Conservation (phyloP, 805 yeast species). For the Yamadazyma olivae region DNA sequence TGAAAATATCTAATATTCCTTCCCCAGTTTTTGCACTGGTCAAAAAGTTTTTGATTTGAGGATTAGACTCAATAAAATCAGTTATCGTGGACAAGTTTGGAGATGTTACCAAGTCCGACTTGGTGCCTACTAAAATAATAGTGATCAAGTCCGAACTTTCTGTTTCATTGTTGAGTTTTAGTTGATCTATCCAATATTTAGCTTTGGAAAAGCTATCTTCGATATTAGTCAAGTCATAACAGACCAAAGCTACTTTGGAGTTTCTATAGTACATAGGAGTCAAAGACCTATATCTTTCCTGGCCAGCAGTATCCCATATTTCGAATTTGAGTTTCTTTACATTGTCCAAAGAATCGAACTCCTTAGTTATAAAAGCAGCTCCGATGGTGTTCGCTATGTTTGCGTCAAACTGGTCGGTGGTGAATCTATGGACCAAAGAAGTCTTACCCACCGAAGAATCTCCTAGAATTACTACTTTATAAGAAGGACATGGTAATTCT, state of each 20-base stretch:
- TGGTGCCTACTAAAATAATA: conserved; percentile 74
- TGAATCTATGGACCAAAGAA: conserved; percentile 81
- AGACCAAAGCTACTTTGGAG: conserved; percentile 71
- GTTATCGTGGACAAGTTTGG: conserved; percentile 6
- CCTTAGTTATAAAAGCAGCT: conserved; percentile 93
- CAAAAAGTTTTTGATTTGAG: conserved; percentile 20
- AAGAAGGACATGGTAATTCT: conserved; percentile 21
- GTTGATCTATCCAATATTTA: conserved; percentile 86
- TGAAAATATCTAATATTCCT: conserved; percentile 46
- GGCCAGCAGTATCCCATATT: conserved; percentile 89
- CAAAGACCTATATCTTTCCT: conserved; percentile 71
- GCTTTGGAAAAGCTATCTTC: conserved; percentile 60
- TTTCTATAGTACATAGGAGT: conserved; percentile 84
- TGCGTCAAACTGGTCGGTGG: conserved; percentile 65
- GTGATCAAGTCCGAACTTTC: conserved; percentile 21
- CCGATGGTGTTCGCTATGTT: conserved; percentile 92
- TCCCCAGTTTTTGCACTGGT: conserved; percentile 74
- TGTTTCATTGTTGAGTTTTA: conserved; percentile 29
- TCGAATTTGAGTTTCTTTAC: conserved; percentile 52
- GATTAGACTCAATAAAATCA: conserved; percentile 16
- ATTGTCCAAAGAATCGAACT: conserved; percentile 35
- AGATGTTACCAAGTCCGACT: conserved; percentile 55
- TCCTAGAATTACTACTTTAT: conserved; percentile 43
- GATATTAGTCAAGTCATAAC: conserved; percentile 69
- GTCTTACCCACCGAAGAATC: conserved; percentile 64